A percentile compares a stretch with the other conserved stretches of the same genome.
These are phyloP conservation scores for Monascus purpureus DNA, from an alignment of 495 filamentous ascomycete genomes.

Conservation along the genomic window DNA sequence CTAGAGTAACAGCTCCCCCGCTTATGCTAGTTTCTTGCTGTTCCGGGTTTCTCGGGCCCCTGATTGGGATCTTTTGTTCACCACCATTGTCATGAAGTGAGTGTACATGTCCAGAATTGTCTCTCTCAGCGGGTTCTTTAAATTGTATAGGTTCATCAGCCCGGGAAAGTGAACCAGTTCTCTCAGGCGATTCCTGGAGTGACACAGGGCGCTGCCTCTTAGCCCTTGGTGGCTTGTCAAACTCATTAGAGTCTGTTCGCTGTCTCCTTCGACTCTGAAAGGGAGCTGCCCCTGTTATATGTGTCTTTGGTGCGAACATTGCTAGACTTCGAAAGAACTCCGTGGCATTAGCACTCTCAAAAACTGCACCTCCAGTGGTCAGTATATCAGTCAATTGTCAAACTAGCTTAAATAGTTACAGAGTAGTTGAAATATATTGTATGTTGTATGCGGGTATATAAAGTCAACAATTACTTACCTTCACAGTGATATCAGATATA, in stretches of 20 bases:
- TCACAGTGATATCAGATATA: too few relatives aligned
- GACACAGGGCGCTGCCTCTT: constrained; percentile 58
- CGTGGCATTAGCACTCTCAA: too few relatives aligned
- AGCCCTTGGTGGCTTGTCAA: constrained; percentile 48
- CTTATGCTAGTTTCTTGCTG: not conserved
- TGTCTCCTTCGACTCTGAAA: constrained; percentile 51
- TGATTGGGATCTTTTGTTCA: not conserved
- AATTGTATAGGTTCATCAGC: constrained; percentile 9
- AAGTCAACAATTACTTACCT: too few relatives aligned
- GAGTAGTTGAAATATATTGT: too few relatives aligned
- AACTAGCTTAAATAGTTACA: too few relatives aligned
- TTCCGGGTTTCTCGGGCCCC: not conserved
- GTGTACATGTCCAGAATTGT: not conserved
- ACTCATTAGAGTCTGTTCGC: constrained; percentile 51
- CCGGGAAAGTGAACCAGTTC: constrained; percentile 9
- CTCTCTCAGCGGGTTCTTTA: constrained; percentile 3
- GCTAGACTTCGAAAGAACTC: too few relatives aligned
- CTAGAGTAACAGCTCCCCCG: not conserved
- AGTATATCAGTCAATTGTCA: too few relatives aligned
- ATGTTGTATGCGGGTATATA: too few relatives aligned
- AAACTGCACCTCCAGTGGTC: too few relatives aligned
- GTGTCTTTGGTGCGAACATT: constrained; percentile 51
- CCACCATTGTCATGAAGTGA: not conserved
- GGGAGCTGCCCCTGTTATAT: constrained; percentile 29
- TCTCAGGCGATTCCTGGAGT: constrained; percentile 36